Evolutionary conservation across 768 basidiomycete genomes (phyloP).

Genomic region (Mycena vulgaris): DNA sequence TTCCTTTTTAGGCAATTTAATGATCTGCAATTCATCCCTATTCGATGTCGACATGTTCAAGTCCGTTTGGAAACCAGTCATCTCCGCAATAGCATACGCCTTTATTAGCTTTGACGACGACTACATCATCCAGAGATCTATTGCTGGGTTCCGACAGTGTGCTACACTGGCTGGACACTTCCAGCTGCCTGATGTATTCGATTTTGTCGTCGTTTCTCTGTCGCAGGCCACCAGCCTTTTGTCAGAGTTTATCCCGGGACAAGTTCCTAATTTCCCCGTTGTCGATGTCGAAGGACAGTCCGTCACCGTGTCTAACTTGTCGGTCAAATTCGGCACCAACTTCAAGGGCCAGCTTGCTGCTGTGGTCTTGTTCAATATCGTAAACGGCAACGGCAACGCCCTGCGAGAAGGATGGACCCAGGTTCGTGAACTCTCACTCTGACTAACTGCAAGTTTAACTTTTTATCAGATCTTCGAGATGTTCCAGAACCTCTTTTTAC

Average conservation of each 20-base stretch:
- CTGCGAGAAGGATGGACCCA: constrained; percentile 96
- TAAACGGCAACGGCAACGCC: constrained; percentile 95
- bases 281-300: constrained; percentile 92
- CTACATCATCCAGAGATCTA: constrained; percentile 94
- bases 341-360: constrained; percentile 97
- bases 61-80: constrained; percentile 91
- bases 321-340: constrained; percentile 94
- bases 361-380: constrained; percentile 97
- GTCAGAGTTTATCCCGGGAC: constrained; percentile 77
- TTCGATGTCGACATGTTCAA: constrained; percentile 97
- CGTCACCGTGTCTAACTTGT: constrained; percentile 91
- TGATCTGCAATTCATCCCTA: constrained; percentile 82
- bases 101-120: constrained; percentile 98
- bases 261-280: constrained; percentile 88
- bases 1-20: constrained; percentile 66
- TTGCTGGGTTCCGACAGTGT: constrained; percentile 97
- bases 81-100: constrained; percentile 95
- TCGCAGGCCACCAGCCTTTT: constrained; percentile 93
- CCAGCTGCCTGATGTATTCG: constrained; percentile 94
- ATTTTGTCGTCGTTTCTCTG: constrained; percentile 94
- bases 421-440: constrained; percentile 56
- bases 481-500: constrained; percentile 96
- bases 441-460: not conserved
- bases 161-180: constrained; percentile 94
- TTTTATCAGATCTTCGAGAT: constrained; percentile 92